A percentile compares a stretch with the other conserved stretches of the same genome.
Conservation (phyloP, 73 alveolate genomes). For the Paraurostyla sp. region DNA sequence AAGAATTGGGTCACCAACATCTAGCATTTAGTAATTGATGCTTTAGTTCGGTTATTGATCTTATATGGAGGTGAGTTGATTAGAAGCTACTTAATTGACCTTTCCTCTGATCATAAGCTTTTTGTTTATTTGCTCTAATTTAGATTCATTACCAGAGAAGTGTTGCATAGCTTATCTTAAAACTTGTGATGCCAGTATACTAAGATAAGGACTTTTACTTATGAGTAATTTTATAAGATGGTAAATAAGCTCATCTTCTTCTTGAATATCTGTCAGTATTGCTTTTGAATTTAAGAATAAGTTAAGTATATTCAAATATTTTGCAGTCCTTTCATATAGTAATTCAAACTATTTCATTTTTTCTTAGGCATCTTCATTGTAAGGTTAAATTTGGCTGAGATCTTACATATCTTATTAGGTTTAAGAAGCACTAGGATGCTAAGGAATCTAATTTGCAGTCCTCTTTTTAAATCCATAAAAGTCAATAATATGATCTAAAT, state of each 20-base stretch:
- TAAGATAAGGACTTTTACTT: not conserved
- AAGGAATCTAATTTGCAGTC: no score
- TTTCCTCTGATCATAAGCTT: conserved; percentile 35
- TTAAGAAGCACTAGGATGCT: no score
- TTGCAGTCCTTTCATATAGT: not conserved
- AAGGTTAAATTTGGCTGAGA: no score
- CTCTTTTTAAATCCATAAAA: not conserved
- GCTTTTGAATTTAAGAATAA: conserved; percentile 21
- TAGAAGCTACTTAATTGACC: no score
- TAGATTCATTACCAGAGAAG: conserved; percentile 21
- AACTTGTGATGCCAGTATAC: not conserved
- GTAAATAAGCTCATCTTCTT: not conserved
- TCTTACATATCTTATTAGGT: no score
- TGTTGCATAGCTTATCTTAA: not conserved
- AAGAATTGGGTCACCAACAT: not conserved
- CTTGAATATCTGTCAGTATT: not conserved
- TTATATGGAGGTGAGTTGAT: not conserved
- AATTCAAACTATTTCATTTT: not conserved
- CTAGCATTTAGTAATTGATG: not conserved
- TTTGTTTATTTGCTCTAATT: not conserved
- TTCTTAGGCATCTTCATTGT: conserved; percentile 7
- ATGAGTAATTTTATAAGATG: not conserved
- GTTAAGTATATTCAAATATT: not conserved
- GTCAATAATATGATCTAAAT: not conserved
- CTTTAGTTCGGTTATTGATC: not conserved